Base-by-base conservation (phyloP, 2,329 filamentous ascomycete genomes). In the Colletotrichum lindemuthianum region DNA sequence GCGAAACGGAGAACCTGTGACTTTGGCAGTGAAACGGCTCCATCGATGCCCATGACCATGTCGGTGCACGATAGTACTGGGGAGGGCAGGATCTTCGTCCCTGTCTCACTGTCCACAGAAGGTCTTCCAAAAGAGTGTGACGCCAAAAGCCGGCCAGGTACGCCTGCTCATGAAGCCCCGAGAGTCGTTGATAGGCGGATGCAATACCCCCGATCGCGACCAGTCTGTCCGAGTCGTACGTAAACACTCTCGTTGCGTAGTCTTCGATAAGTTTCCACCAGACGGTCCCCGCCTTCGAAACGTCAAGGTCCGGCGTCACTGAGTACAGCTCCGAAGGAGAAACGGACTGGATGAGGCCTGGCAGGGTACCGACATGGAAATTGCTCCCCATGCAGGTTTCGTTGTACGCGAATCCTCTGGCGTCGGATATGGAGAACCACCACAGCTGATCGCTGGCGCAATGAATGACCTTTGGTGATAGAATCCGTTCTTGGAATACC, bases 21-120 rank as follows among this genome's bases (percentile, higher is more conserved):
- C 24, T n/a, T 12, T 48, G 45, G 45, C 34, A 48, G 45, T 48
- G 45, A 48, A 48, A 32, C 45, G 45, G 45, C 0, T 48, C 45
- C 45, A 48, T 48, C 24, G 45, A 48, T 48, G 45, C 45, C 45
- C 45, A 48, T 48, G 45, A 48, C 45, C 45, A 48, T 33, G 24
- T 32, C 16, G 45, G 45, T 48, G 45, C 45, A 48, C 45, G 45
- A 33, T 48, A 48, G 11, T 11, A 16, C 34, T 48, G 45, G 32
- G 45, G 45, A 48, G 45, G 24, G 6, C 24, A 48, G 13, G 45
- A 48, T 48, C 45, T 12, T 48, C 45, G 45, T 1, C 45, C 45
- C 12, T 34, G 24, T 48, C 45, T 16, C 45, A 33, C n/a, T 16
- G 45, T 48, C 45, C 45, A 48, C 2, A 48, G 45, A 33, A 48